Evolutionary conservation across 2,329 filamentous ascomycete genomes (phyloP).

Genomic region (Lasiodiplodia sp.): DNA sequence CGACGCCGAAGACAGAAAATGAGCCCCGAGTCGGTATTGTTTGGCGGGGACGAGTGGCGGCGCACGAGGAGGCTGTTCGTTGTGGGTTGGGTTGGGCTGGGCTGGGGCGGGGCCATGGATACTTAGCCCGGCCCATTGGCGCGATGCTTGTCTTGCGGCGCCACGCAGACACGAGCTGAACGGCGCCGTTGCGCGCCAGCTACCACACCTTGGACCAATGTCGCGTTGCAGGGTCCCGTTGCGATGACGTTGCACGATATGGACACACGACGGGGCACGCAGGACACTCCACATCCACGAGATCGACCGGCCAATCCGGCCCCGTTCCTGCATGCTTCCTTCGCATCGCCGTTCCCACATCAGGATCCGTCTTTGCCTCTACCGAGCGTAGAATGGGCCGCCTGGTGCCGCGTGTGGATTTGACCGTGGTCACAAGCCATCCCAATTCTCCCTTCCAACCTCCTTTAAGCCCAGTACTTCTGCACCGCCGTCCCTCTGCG

Average conservation of each 20-base stretch:
- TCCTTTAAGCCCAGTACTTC: not conserved
- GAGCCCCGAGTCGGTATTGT: not conserved
- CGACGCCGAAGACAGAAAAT: not conserved
- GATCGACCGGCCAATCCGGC: conserved; percentile 23
- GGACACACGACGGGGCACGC: not conserved
- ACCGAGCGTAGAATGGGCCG: conserved; percentile 10
- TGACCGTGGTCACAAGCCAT: conserved; percentile 20
- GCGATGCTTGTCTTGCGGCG: conserved; percentile 3
- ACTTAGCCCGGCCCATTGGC: not conserved
- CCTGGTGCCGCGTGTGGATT: not conserved
- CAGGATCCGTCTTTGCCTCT: not conserved
- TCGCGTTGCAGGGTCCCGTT: conserved; percentile 22
- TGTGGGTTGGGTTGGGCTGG: not conserved
- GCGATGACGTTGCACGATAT: not conserved
- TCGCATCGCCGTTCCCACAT: not conserved
- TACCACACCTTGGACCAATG: not conserved
- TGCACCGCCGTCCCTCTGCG: not conserved
- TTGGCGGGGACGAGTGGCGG: not conserved
- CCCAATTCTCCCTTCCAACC: conserved; percentile 7
- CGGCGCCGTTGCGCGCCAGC: not conserved
- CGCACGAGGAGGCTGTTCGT: too few species aligned
- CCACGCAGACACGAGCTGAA: conserved; percentile 10
- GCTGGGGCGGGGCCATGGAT: not conserved
- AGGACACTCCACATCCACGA: not conserved
- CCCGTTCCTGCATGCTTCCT: not conserved